Conservation (phyloP, 1,139 yeast species). For the Geotrichum citri-aurantii region DNA sequence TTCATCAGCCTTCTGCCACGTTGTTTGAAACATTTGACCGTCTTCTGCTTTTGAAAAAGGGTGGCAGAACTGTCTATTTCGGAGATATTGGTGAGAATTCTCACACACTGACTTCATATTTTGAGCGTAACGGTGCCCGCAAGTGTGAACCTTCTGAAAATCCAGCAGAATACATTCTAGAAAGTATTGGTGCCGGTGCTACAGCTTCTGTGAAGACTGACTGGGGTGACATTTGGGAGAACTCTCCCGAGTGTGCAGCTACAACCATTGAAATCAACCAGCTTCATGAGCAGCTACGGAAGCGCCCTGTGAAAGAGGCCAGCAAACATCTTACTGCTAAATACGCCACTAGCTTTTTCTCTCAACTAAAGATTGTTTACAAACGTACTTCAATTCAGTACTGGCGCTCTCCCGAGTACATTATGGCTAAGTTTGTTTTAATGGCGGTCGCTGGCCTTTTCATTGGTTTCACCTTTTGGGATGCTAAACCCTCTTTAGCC, state of each 20-base stretch:
- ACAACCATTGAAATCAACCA: too few relatives aligned
- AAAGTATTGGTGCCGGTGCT: slow-evolving; percentile 71
- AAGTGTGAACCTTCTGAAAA: slow-evolving; percentile 59
- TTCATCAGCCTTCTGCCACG: slow-evolving; percentile 74
- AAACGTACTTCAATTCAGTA: slow-evolving; percentile 35
- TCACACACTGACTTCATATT: slow-evolving; percentile 51
- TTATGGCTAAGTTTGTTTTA: slow-evolving; percentile 23
- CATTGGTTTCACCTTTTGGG: slow-evolving; percentile 51
- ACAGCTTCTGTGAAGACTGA: slow-evolving; percentile 58
- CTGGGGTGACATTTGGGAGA: slow-evolving; percentile 57
- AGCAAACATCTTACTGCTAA: too few relatives aligned
- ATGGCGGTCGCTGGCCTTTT: slow-evolving; percentile 42
- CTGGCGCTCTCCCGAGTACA: slow-evolving; percentile 39
- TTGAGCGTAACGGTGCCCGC: slow-evolving; percentile 60
- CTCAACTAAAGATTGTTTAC: slow-evolving; percentile 37
- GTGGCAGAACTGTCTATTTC: slow-evolving; percentile 72
- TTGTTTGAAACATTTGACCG: slow-evolving; percentile 70
- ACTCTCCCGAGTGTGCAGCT: slow-evolving; percentile 47
- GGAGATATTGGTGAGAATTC: slow-evolving; percentile 70
- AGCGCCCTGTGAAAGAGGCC: too few relatives aligned
- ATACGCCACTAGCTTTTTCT: slow-evolving; percentile 29
- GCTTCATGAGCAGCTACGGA: too few relatives aligned
- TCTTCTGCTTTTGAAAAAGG: slow-evolving; percentile 58
- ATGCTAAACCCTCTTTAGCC: slow-evolving; percentile 43
- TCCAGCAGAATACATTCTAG: slow-evolving; percentile 77